phyloP scores from a whole-genome alignment of 345 rosid genomes.

The Eutrema heterophyllum region DNA sequence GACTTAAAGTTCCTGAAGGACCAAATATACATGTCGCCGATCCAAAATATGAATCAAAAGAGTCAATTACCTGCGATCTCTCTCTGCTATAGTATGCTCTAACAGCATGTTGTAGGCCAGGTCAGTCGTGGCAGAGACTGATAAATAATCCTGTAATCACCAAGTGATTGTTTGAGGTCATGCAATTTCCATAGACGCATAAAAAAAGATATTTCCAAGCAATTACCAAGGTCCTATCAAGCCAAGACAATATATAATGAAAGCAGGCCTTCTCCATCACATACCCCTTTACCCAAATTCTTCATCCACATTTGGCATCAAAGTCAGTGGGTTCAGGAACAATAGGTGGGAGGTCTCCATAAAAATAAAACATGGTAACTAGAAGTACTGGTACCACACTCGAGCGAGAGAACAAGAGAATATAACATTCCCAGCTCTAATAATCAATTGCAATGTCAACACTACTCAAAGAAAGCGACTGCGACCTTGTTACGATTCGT shows the following conservation, averaged over 20 bases:
- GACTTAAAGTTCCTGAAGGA: not conserved
- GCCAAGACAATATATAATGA: not conserved
- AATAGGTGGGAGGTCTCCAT: not conserved
- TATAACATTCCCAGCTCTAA: conserved; percentile 4
- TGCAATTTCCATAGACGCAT: not conserved
- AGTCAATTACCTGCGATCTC: conserved; percentile 83
- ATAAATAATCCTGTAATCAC: conserved; percentile 81
- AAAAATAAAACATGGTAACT: not conserved
- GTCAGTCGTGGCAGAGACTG: conserved; percentile 72
- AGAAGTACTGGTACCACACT: not conserved
- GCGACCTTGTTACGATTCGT: not conserved
- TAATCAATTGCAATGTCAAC: not conserved
- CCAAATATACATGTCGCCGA: not conserved
- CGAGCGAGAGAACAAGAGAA: not conserved
- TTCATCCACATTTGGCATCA: not conserved
- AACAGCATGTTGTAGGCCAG: conserved; percentile 75
- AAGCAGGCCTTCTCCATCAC: not conserved
- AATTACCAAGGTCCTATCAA: not conserved
- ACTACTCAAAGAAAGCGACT: not conserved
- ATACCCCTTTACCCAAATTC: not conserved
- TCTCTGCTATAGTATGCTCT: conserved; percentile 91
- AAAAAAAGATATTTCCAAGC: not conserved
- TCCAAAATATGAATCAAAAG: conserved; percentile 2
- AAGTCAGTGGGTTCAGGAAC: not conserved
- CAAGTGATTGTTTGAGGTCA: conserved; percentile 4